These are phyloP conservation scores for Saccharomyces jurei DNA, from an alignment of 805 yeast genomes.

Conservation along the genomic window DNA sequence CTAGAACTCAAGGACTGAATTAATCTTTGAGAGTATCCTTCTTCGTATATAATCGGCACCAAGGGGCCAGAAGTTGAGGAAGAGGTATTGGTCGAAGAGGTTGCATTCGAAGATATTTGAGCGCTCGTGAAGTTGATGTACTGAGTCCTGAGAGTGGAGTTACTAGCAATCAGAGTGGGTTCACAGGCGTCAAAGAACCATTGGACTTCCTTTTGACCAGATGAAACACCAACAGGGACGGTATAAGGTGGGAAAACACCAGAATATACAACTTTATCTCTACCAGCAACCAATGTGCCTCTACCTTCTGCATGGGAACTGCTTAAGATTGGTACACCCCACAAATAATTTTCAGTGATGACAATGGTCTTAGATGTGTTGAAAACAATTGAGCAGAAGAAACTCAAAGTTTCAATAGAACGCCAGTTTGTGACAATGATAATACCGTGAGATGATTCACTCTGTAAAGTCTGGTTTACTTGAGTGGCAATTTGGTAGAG, in stretches of 20 bases:
- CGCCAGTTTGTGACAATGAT: slow-evolving; percentile 19
- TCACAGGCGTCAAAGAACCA: slow-evolving; percentile 22
- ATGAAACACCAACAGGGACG: slow-evolving; percentile 23
- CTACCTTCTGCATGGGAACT: slow-evolving; percentile 13
- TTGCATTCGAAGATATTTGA: slow-evolving; percentile 3
- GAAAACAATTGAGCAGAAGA: slow-evolving; percentile 19
- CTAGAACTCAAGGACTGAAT: slow-evolving; percentile 11
- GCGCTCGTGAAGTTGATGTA: slow-evolving; percentile 18
- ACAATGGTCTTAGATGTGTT: slow-evolving; percentile 19
- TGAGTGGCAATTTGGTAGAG: slow-evolving; percentile 11
- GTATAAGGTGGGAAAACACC: slow-evolving; percentile 21
- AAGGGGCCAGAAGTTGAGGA: slow-evolving; percentile 5
- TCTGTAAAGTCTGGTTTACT: slow-evolving; percentile 11
- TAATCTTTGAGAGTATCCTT: slow-evolving; percentile 13
- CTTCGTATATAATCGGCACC: slow-evolving; percentile 26
- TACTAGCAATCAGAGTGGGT: slow-evolving; percentile 13
- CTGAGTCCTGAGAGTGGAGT: slow-evolving; percentile 17
- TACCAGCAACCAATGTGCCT: slow-evolving; percentile 22
- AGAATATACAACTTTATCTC: slow-evolving; percentile 20
- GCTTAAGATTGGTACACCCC: slow-evolving; percentile 17
- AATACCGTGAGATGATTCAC: slow-evolving; percentile 12
- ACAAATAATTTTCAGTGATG: slow-evolving; percentile 11
- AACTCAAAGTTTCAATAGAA: slow-evolving; percentile 23
- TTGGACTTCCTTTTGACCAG: slow-evolving; percentile 6
- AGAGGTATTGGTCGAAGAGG: not conserved